Evolutionary conservation across 495 filamentous ascomycete species (phyloP).

Genomic region (Penicillium ucsense): DNA sequence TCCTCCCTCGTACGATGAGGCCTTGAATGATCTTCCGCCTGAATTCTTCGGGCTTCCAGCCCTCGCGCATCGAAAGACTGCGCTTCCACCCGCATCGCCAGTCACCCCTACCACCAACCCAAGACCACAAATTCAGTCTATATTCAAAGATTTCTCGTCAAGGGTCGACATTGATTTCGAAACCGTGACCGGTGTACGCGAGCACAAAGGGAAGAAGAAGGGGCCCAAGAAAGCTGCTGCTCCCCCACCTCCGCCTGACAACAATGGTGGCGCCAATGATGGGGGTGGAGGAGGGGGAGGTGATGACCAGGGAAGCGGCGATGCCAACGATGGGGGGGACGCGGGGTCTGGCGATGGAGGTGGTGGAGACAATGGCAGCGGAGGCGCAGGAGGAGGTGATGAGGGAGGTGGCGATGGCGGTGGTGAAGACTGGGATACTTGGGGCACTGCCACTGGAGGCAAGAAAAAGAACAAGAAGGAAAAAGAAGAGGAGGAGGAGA

Average conservation of each 20-base stretch:
- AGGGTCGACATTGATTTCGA: conserved; percentile 42
- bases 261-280: conserved; percentile 16
- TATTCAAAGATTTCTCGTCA: conserved; percentile 22
- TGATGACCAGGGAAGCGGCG: conserved; percentile 14
- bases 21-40: conserved; percentile 33
- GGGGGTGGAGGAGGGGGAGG: conserved; percentile 4
- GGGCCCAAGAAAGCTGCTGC: conserved; percentile 24
- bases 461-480: conserved; percentile 35
- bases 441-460: conserved; percentile 24
- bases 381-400: conserved; percentile 16
- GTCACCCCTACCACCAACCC: conserved; percentile 18
- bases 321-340: conserved; percentile 20
- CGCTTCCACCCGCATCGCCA: conserved; percentile 5
- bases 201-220: conserved; percentile 35
- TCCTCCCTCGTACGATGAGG: conserved; percentile 37
- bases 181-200: conserved; percentile 37
- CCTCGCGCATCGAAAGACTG: conserved; percentile 17
- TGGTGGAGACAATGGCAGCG: conserved; percentile 26
- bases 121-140: conserved; percentile 27
- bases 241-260: conserved; percentile 13
- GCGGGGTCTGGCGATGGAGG: conserved; percentile 18
- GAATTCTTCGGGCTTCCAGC: conserved; percentile 26
- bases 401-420: conserved; percentile 17
- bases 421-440: conserved; percentile 31
- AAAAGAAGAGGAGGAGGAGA: conserved; percentile 28